phyloP scores from a whole-genome alignment of 352 stramenopile species.

The Pseudoperonospora humuli region DNA sequence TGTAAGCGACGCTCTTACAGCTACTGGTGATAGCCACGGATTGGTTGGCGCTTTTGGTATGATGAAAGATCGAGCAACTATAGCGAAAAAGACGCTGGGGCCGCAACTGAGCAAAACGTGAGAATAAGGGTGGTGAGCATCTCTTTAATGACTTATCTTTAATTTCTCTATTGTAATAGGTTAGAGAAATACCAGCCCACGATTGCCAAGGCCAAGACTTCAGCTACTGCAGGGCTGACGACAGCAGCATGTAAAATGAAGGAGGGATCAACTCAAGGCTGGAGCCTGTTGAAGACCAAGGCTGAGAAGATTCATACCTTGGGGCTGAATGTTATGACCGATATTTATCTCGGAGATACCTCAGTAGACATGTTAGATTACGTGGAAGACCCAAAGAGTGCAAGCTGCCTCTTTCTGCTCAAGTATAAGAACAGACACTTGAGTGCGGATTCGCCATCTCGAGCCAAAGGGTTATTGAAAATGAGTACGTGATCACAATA shows the following conservation, averaged over 20 bases:
- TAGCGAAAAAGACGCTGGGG: constrained; percentile 44
- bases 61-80: constrained; percentile 46
- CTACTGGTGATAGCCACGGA: constrained; percentile 7
- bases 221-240: constrained; percentile 37
- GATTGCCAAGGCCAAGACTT: constrained; percentile 65
- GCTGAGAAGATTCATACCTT: constrained; percentile 70
- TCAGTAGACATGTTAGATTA: constrained; percentile 39
- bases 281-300: constrained; percentile 75
- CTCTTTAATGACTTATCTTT: constrained; percentile 11
- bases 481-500: constrained; percentile 30
- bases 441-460: constrained; percentile 13
- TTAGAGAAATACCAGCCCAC: constrained; percentile 69
- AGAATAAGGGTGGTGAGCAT: not conserved
- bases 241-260: constrained; percentile 40
- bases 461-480: constrained; percentile 28
- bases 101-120: constrained; percentile 49
- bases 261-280: constrained; percentile 67
- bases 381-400: constrained; percentile 33
- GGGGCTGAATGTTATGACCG: constrained; percentile 60
- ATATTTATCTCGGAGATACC: constrained; percentile 57
- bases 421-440: constrained; percentile 38
- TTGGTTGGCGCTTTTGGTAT: constrained; percentile 31
- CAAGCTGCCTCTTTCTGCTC: constrained; percentile 47
- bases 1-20: not conserved
- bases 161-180: constrained; percentile 18